A percentile compares a stretch with the other conserved stretches of the same genome.
Evolutionary conservation across 805 yeast genomes (phyloP).

Genomic region (Hemisphaericaspora nanyangensis): DNA sequence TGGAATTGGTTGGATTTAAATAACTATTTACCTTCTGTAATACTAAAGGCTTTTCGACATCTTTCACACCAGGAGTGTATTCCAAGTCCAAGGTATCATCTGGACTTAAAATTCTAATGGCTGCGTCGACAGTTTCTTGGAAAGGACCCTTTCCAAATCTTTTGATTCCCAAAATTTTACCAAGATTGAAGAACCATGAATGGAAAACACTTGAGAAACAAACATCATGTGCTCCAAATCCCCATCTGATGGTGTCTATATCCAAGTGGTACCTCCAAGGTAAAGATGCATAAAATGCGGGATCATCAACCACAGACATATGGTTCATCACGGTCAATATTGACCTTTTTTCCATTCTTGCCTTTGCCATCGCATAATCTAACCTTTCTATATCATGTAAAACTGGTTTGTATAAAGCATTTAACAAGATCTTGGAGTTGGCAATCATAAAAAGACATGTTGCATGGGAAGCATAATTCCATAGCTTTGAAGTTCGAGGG

Average conservation of each 20-base stretch:
- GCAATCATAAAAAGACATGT: constrained; percentile 67
- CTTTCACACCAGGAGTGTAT: constrained; percentile 29
- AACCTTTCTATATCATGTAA: constrained; percentile 61
- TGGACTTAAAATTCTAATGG: constrained; percentile 72
- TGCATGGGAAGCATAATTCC: constrained; percentile 67
- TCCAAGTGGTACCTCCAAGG: constrained; percentile 66
- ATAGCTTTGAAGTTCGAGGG: constrained; percentile 54
- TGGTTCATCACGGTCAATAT: constrained; percentile 88
- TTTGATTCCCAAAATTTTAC: constrained; percentile 82
- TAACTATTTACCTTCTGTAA: constrained; percentile 35
- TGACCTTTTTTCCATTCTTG: constrained; percentile 67
- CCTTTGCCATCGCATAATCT: constrained; percentile 58
- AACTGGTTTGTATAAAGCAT: constrained; percentile 59
- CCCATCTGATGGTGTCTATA: constrained; percentile 80
- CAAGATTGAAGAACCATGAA: constrained; percentile 72
- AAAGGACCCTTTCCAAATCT: constrained; percentile 93
- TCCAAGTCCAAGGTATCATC: constrained; percentile 60
- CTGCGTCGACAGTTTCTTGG: constrained; percentile 86
- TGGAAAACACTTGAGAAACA: constrained; percentile 62
- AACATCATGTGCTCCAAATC: constrained; percentile 87
- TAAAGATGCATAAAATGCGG: constrained; percentile 80
- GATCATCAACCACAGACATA: constrained; percentile 91
- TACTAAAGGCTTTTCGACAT: constrained; percentile 27
- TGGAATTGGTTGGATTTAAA: constrained; percentile 3
- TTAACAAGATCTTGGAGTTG: constrained; percentile 57